A percentile compares a stretch with the other conserved stretches of the same genome.
phyloP scores from a whole-genome alignment of 805 yeast genomes.

The Ogataea parapolymorpha region DNA sequence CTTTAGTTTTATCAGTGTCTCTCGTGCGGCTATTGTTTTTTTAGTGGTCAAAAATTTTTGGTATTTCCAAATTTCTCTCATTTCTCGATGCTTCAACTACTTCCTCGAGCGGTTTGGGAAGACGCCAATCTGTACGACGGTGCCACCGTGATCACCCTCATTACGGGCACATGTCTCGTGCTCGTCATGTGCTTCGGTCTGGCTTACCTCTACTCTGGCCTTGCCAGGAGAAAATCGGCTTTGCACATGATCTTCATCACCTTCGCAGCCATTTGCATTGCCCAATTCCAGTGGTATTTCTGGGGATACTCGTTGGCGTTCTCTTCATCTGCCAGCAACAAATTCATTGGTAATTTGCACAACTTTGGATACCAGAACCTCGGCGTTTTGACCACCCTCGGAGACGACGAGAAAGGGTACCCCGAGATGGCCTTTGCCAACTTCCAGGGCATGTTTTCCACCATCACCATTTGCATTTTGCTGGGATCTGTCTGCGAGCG shows the following conservation, averaged over 20 bases:
- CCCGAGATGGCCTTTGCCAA: conserved; percentile 85
- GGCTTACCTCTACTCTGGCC: conserved; percentile 87
- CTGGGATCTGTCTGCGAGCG: conserved; percentile 94
- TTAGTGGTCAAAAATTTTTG: conserved; percentile 4
- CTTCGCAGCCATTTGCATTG: conserved; percentile 65
- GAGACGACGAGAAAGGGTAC: conserved; percentile 37
- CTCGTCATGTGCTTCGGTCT: conserved; percentile 94
- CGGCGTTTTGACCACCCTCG: conserved; percentile 36
- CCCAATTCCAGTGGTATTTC: conserved; percentile 83
- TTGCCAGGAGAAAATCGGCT: conserved; percentile 88
- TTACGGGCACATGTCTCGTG: conserved; percentile 66
- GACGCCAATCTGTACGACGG: conserved; percentile 37
- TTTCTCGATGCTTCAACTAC: conserved; percentile 7
- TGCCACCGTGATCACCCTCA: conserved; percentile 48
- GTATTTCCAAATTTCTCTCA: not conserved
- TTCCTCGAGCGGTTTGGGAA: conserved; percentile 26
- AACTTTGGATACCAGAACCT: conserved; percentile 79
- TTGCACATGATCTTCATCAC: conserved; percentile 79
- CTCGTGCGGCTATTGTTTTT: conserved; percentile 3
- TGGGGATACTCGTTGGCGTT: conserved; percentile 98
- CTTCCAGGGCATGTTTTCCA: conserved; percentile 87
- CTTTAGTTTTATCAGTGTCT: not conserved
- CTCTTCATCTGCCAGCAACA: conserved; percentile 71
- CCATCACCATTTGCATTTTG: conserved; percentile 88
- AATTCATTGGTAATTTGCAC: conserved; percentile 83